These are phyloP conservation scores for Alternaria rosae DNA, from an alignment of 2,329 filamentous ascomycete species.

Conservation along the genomic window DNA sequence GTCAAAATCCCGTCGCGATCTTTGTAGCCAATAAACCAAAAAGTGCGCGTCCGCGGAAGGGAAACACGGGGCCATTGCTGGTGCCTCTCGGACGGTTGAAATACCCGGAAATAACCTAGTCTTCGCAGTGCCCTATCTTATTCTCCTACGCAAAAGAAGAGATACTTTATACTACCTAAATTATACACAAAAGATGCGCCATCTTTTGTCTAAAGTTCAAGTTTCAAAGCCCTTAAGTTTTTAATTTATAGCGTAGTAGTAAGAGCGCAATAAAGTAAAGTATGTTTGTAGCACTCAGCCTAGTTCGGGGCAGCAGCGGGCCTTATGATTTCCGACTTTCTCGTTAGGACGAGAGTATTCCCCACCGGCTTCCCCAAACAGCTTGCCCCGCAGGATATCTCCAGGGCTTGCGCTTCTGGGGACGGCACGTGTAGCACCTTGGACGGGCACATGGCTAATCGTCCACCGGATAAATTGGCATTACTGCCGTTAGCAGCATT, in stretches of 20 bases:
- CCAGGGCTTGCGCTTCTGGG: not conserved
- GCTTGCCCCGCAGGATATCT: constrained; percentile 24
- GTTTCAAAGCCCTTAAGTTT: no score
- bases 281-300: no score
- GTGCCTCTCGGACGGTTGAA: not conserved
- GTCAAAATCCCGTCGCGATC: not conserved
- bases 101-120: not conserved
- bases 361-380: constrained; percentile 31
- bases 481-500: constrained; percentile 16
- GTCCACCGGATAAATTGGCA: constrained; percentile 35
- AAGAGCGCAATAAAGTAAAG: no score
- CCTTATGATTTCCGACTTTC: not conserved
- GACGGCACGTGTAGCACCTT: constrained; percentile 19
- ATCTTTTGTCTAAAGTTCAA: no score
- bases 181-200: no score
- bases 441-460: constrained; percentile 21
- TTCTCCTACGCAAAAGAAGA: no score
- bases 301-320: not conserved
- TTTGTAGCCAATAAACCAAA: not conserved
- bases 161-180: no score
- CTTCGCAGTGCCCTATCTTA: not conserved
- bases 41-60: not conserved
- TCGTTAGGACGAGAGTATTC: not conserved
- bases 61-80: not conserved
- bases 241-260: no score